These are phyloP conservation scores for Parathielavia hyrcaniae DNA, from an alignment of 495 filamentous ascomycete species.

Conservation along the genomic window DNA sequence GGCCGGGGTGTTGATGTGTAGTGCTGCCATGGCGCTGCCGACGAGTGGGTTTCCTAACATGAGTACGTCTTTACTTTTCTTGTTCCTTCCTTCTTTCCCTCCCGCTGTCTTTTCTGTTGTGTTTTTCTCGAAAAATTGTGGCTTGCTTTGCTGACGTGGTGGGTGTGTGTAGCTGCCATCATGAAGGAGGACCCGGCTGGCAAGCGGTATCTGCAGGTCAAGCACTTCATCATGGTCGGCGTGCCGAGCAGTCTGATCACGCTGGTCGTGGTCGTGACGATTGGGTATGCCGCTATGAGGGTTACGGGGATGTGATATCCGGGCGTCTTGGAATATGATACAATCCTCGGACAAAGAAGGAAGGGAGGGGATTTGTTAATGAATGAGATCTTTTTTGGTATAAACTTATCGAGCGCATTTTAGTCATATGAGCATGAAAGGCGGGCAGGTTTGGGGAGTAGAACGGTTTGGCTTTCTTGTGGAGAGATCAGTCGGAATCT, in stretches of 20 bases:
- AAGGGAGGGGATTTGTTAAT: not conserved
- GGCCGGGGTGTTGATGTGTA: slow-evolving; percentile 60
- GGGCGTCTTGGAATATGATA: not conserved
- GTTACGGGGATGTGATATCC: slow-evolving; percentile 59
- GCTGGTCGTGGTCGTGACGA: slow-evolving; percentile 73
- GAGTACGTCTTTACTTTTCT: slow-evolving; percentile 58
- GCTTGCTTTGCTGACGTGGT: slow-evolving; percentile 1
- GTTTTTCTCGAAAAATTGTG: slow-evolving; percentile 10
- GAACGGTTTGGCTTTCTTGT: too few relatives aligned
- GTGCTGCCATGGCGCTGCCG: slow-evolving; percentile 78
- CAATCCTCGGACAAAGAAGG: not conserved
- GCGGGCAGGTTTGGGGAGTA: too few relatives aligned
- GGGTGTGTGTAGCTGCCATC: slow-evolving; percentile 64
- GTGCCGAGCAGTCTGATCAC: slow-evolving; percentile 78
- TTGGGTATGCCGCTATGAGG: slow-evolving; percentile 84
- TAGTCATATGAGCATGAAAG: too few relatives aligned
- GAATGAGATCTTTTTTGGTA: too few relatives aligned
- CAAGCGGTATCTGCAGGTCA: slow-evolving; percentile 83
- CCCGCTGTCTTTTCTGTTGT: not conserved
- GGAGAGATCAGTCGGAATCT: too few relatives aligned
- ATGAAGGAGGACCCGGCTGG: slow-evolving; percentile 97
- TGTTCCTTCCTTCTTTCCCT: not conserved
- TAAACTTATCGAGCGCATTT: too few relatives aligned
- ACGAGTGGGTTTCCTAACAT: slow-evolving; percentile 98
- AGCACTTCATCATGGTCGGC: slow-evolving; percentile 88